Evolutionary conservation across 176 grass and related monocot species (phyloP).

Genomic region (Triticum monococcum): DNA sequence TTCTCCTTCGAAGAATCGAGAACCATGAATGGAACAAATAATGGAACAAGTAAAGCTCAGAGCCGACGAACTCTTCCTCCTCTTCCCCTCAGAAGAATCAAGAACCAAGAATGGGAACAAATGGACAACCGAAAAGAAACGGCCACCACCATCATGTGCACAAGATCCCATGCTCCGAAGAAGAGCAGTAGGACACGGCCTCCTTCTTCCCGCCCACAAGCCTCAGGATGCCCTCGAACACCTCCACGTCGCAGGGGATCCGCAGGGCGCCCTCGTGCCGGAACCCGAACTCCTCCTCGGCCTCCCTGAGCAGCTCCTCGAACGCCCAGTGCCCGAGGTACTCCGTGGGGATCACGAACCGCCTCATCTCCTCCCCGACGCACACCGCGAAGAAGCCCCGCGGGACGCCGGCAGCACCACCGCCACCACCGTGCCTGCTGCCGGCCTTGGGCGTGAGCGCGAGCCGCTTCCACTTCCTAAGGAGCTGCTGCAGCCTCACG

Average conservation of each 20-base stretch:
- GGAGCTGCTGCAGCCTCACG: constrained; percentile 52
- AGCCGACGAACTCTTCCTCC: not conserved
- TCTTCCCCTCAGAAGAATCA: constrained; percentile 22
- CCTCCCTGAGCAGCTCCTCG: constrained; percentile 52
- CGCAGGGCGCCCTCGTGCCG: constrained; percentile 58
- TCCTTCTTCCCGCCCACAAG: constrained; percentile 53
- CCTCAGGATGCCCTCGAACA: constrained; percentile 61
- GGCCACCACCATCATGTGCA: constrained; percentile 38
- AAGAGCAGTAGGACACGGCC: constrained; percentile 21
- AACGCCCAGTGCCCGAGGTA: constrained; percentile 70
- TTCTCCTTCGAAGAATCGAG: constrained; percentile 19
- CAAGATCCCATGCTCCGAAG: constrained; percentile 35
- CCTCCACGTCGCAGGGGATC: constrained; percentile 63
- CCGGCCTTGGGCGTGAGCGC: constrained; percentile 34
- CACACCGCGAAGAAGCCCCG: constrained; percentile 69
- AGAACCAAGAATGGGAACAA: constrained; percentile 24
- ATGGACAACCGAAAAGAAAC: not conserved
- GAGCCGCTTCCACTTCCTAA: constrained; percentile 58
- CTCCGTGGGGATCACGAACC: constrained; percentile 75
- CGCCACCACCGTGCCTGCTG: constrained; percentile 19
- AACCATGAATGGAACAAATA: constrained; percentile 28
- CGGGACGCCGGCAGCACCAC: not conserved
- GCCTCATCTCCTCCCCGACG: constrained; percentile 70
- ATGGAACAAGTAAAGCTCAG: not conserved
- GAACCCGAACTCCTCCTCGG: constrained; percentile 86